Evolutionary conservation across 2,329 filamentous ascomycete species (phyloP).

Genomic region (Alternaria triticina): DNA sequence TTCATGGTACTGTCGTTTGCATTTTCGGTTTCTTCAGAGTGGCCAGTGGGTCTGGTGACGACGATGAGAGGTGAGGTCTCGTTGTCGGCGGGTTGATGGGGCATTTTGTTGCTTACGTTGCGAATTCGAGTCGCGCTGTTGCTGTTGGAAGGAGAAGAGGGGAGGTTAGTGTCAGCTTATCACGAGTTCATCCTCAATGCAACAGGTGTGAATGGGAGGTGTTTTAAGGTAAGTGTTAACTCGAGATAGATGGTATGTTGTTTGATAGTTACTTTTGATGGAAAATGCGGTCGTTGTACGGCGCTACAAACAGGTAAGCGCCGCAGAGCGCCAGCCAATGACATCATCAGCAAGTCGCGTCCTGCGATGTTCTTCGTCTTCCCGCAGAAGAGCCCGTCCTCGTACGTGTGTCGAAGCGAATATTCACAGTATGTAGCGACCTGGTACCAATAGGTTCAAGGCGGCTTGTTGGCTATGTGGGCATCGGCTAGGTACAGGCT

Average conservation of each 20-base stretch:
- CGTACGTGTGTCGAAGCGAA: not conserved
- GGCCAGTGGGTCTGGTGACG: not conserved
- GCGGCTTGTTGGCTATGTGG: not conserved
- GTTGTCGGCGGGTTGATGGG: not conserved
- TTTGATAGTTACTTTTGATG: not conserved
- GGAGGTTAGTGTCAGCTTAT: not conserved
- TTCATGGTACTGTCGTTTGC: not conserved
- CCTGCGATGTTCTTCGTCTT: not conserved
- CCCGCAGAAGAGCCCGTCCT: not conserved
- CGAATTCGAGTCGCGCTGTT: no score
- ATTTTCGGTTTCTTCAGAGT: no score
- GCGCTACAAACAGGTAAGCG: constrained; percentile 11
- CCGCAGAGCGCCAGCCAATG: constrained; percentile 10
- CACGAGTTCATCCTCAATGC: not conserved
- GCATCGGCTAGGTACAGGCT: not conserved
- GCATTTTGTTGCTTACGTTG: constrained; percentile 4
- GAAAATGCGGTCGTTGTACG: constrained; percentile 8
- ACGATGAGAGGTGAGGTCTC: constrained; percentile 14
- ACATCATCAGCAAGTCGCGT: constrained; percentile 4
- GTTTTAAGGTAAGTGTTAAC: no score
- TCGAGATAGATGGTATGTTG: not conserved
- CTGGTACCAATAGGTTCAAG: not conserved
- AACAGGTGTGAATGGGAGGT: no score
- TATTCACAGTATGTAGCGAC: no score
- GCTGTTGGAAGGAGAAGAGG: no score